A percentile compares a stretch with the other conserved stretches of the same genome.
These are phyloP conservation scores for Rubia yunnanensis DNA, from an alignment of 257 asterid species.

Conservation along the genomic window DNA sequence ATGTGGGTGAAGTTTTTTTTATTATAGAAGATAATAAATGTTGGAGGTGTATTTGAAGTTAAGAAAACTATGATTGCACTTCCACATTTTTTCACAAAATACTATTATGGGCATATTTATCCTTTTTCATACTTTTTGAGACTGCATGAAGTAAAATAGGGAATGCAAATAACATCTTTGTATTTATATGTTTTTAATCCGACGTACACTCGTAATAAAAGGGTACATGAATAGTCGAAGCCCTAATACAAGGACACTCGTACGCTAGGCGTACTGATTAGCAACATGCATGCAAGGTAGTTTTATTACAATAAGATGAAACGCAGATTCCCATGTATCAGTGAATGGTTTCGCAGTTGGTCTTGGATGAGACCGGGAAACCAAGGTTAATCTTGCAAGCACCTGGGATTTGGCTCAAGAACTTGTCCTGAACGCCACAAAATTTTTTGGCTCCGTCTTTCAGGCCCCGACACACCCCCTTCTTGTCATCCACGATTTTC, in stretches of 20 bases:
- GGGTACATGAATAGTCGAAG: neutral
- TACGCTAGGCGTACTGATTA: neutral
- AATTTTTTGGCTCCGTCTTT: constrained; percentile 43
- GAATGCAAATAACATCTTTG: too few relatives aligned
- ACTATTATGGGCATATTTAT: too few relatives aligned
- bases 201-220: neutral
- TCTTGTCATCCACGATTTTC: constrained; percentile 41
- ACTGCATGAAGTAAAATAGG: too few relatives aligned
- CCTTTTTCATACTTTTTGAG: too few relatives aligned
- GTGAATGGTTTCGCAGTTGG: constrained; percentile 32
- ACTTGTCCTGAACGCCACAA: constrained; percentile 43
- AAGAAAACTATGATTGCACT: too few relatives aligned
- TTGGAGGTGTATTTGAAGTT: too few relatives aligned
- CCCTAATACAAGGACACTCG: neutral
- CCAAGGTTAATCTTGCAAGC: constrained; percentile 45
- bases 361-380: constrained; percentile 51
- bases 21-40: too few relatives aligned
- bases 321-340: neutral
- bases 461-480: constrained; percentile 55
- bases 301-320: too few relatives aligned
- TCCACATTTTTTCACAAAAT: too few relatives aligned
- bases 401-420: constrained; percentile 42
- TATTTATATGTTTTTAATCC: too few relatives aligned
- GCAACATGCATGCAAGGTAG: neutral
- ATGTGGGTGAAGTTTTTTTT: too few relatives aligned